phyloP scores from a whole-genome alignment of 192 early-diverging fungal genomes.

The Cetraspora pellucida region DNA sequence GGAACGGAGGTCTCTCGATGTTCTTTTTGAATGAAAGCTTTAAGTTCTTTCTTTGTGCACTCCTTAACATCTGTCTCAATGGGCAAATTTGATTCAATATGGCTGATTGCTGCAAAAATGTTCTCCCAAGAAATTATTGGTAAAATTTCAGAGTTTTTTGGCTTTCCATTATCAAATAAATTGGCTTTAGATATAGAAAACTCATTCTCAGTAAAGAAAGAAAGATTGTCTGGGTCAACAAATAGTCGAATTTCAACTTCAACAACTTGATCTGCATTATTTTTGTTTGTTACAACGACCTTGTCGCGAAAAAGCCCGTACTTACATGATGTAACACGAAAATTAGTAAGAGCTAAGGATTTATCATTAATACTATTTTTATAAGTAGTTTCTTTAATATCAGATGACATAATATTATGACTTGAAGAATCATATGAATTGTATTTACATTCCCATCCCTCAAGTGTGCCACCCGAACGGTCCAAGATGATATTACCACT shows the following conservation, averaged over 20 bases:
- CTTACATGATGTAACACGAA: constrained; percentile 56
- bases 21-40: constrained; percentile 34
- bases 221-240: constrained; percentile 58
- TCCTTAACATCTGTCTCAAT: not conserved
- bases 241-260: constrained; percentile 70
- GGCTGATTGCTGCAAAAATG: not conserved
- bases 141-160: constrained; percentile 12
- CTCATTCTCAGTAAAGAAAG: constrained; percentile 2
- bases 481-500: constrained; percentile 58
- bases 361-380: constrained; percentile 33
- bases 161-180: not conserved
- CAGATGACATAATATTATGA: not conserved
- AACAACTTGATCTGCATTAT: constrained; percentile 66
- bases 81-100: not conserved
- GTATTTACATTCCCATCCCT: constrained; percentile 45
- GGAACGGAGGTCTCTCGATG: constrained; percentile 1
- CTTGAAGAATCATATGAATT: constrained; percentile 6
- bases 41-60: not conserved
- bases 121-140: constrained; percentile 25
- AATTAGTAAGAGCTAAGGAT: constrained; percentile 54
- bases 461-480: constrained; percentile 51
- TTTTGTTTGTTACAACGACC: constrained; percentile 68
- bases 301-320: constrained; percentile 65
- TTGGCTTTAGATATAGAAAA: too few relatives aligned
- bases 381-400: not conserved